Conservation (phyloP, 163 green algal species). For the Chlamydomonas reinhardtii region DNA sequence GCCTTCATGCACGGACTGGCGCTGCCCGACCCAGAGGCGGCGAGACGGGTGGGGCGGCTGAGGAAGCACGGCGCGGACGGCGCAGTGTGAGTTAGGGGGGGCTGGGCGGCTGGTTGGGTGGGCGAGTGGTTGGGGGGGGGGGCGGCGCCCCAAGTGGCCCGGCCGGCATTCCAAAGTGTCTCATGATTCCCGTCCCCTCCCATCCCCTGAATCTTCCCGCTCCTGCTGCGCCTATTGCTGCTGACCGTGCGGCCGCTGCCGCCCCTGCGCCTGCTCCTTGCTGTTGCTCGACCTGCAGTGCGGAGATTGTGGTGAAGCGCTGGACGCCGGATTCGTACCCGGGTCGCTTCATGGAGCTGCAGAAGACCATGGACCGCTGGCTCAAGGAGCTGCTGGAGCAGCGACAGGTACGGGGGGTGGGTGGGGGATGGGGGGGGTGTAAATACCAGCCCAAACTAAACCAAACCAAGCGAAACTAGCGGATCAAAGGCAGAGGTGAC, state of each 20-base stretch:
- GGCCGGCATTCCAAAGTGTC: no score
- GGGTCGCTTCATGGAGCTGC: conserved; percentile 19
- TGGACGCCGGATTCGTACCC: conserved; percentile 43
- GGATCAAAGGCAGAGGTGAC: no score
- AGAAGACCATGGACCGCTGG: conserved; percentile 12
- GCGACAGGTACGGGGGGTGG: not conserved
- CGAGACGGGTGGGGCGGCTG: not conserved
- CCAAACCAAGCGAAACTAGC: no score
- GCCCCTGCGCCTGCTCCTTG: no score
- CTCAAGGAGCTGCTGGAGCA: conserved; percentile 14
- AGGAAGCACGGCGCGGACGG: not conserved
- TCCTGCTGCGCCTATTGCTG: no score
- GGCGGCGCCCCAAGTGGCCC: no score
- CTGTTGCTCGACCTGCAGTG: no score
- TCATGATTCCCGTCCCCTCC: no score
- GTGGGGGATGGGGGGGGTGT: not conserved
- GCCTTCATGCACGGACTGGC: conserved; percentile 8
- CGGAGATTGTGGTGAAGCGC: not conserved
- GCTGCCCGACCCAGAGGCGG: conserved; percentile 13
- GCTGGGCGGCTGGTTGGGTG: not conserved
- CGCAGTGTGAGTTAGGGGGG: not conserved
- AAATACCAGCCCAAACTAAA: no score
- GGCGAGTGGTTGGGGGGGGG: not conserved
- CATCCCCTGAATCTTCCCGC: no score
- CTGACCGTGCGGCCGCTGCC: no score